Base-by-base conservation (phyloP, 176 grass and related monocot genomes). In the Microstegium vimineum region DNA sequence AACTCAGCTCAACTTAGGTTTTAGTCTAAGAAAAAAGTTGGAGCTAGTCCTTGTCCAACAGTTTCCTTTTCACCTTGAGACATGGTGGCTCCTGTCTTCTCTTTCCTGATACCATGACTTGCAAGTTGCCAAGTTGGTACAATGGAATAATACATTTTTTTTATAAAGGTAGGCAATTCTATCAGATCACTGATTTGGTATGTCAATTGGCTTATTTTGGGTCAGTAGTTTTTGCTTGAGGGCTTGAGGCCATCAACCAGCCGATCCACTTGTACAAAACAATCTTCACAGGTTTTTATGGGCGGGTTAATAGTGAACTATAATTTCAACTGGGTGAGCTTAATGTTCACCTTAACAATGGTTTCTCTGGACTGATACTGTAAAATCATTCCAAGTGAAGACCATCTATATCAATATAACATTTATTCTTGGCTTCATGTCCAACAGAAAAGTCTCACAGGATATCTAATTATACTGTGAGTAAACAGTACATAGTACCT, bases 401-500 rank as follows among this genome's bases (percentile, higher is more conserved):
- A 72, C 62, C 86, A 66, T 76, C 9, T 70, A 71, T 46, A 71
- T 43, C 71, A 70, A 63, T 54, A 70, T 77, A 63, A 70, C 16
- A 72, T 56, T 49, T 11, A 74, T 82, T 75, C 49, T 69, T 83
- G 38, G 60, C 41, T 82, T 75, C 49, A 61, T 83, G 49, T 47
- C 52, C 20, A 43, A 42, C 56, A 78, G 59, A 66, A 73, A 79
- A 66, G 69, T 79, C 18, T 67, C 61, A 47, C 47, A 28, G 51
- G 47, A 90, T 70, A 40, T 22, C 62, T 77, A 57, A 76, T 87
- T 79, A 79, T 83, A 69, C 56, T 79, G 57, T 82, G 73, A 82
- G 75, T 84, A 84, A 65, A 91, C 30, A 71, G 79, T 84, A 84
- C 76, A 91, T 31, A 71, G 79, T 84, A 42, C 79, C 74, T 26